Evolutionary conservation across 2,329 filamentous ascomycete species (phyloP).

Genomic region (Chaetomium globosum): DNA sequence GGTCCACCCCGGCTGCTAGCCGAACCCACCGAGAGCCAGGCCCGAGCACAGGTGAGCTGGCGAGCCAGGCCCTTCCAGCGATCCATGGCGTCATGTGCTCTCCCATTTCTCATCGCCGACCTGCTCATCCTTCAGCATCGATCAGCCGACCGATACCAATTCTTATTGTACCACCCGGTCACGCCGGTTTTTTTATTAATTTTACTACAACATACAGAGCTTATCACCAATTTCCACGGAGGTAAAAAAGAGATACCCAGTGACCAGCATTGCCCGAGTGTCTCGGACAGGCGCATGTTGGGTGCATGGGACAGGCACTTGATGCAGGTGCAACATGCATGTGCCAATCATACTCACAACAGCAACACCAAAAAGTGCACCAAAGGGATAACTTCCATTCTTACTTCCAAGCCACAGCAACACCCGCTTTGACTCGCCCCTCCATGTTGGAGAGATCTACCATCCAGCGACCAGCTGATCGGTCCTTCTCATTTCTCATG

Average conservation of each 20-base stretch:
- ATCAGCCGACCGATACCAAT: not conserved
- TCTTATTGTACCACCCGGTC: not conserved
- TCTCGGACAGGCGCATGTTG: conserved; percentile 3
- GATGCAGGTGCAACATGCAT: not conserved
- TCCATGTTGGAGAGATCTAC: not conserved
- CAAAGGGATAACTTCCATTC: not conserved
- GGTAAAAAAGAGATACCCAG: not conserved
- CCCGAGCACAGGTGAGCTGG: not conserved
- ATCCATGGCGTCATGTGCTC: conserved; percentile 13
- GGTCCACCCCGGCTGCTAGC: conserved; percentile 2
- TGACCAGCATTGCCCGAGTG: not conserved
- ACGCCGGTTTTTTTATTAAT: not conserved
- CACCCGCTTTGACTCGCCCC: conserved; percentile 15
- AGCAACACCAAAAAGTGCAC: not conserved
- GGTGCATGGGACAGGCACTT: not conserved
- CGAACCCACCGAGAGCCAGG: conserved; percentile 6
- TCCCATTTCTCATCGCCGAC: not conserved
- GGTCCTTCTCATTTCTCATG: conserved; percentile 6
- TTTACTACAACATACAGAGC: not conserved
- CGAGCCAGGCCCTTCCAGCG: not conserved
- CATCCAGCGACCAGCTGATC: conserved; percentile 1
- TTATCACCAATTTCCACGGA: not conserved
- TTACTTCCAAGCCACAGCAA: conserved; percentile 11
- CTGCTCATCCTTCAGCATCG: not conserved
- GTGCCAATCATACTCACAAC: not conserved